phyloP scores from a whole-genome alignment of 106 monocot species.

The Phalaenopsis aphrodite region DNA sequence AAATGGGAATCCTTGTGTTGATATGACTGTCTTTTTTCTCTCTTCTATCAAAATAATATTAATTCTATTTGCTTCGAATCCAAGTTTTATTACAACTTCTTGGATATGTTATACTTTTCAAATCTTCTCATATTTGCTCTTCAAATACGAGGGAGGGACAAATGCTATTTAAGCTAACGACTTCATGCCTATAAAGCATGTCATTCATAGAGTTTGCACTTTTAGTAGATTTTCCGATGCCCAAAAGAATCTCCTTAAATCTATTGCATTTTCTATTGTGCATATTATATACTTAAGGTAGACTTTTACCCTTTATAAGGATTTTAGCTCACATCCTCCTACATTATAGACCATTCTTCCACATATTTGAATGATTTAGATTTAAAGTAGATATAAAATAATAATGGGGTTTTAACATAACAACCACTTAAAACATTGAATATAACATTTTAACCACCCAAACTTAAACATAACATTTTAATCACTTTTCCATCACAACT shows the following conservation, averaged over 20 bases:
- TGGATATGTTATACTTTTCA: background rate
- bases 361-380: background rate
- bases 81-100: background rate
- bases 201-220: background rate
- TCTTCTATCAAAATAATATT: background rate
- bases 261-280: background rate
- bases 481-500: no score
- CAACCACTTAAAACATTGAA: no score
- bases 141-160: background rate
- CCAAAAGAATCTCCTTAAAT: no score
- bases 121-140: background rate
- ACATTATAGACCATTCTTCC: background rate
- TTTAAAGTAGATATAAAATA: background rate
- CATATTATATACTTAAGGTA: background rate
- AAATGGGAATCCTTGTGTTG: background rate
- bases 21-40: background rate
- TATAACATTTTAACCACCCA: no score
- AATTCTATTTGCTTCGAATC: background rate
- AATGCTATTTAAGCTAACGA: background rate
- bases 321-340: background rate
- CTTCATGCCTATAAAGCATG: background rate
- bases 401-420: no score
- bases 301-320: background rate
- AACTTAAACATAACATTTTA: no score
- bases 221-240: background rate